These are phyloP conservation scores for Paradendryphiella salina DNA, from an alignment of 2,329 filamentous ascomycete species.

Conservation along the genomic window DNA sequence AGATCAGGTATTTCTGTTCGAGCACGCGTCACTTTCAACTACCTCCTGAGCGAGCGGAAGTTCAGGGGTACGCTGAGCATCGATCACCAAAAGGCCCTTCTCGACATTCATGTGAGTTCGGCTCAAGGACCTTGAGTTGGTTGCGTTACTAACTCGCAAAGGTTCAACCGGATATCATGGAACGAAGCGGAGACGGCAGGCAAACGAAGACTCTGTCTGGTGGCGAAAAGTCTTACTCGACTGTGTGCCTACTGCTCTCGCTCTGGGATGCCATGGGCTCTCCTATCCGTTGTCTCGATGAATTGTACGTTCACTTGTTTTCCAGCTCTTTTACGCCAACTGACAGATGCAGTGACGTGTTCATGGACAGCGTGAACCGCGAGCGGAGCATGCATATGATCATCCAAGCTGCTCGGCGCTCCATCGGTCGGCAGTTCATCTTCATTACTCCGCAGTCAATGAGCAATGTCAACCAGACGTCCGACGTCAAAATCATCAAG, in stretches of 20 bases:
- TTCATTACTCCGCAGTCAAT: slow-evolving; percentile 94
- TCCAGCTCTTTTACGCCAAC: slow-evolving; percentile 6
- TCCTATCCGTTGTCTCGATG: slow-evolving; percentile 89
- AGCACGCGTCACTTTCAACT: slow-evolving; percentile 82
- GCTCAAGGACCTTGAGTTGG: not conserved
- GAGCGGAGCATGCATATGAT: slow-evolving; percentile 93
- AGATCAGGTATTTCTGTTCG: slow-evolving; percentile 82
- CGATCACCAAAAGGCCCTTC: slow-evolving; percentile 71
- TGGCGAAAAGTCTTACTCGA: slow-evolving; percentile 97
- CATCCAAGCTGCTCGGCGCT: slow-evolving; percentile 79
- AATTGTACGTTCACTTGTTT: slow-evolving; percentile 64
- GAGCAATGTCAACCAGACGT: slow-evolving; percentile 46
- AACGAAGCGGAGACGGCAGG: slow-evolving; percentile 69
- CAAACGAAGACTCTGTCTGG: slow-evolving; percentile 92
- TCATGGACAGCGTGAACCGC: slow-evolving; percentile 97
- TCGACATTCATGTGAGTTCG: slow-evolving; percentile 70
- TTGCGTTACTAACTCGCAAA: slow-evolving; percentile 26
- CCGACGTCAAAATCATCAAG: slow-evolving; percentile 80
- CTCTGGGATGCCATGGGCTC: slow-evolving; percentile 99
- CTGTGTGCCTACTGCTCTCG: slow-evolving; percentile 86
- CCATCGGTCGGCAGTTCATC: slow-evolving; percentile 91
- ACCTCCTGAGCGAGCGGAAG: slow-evolving; percentile 83
- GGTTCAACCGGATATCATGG: slow-evolving; percentile 70
- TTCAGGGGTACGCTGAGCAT: slow-evolving; percentile 82
- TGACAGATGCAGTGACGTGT: slow-evolving; percentile 69